These are phyloP conservation scores for Solanum sitiens DNA, from an alignment of 257 asterid species.

Conservation along the genomic window DNA sequence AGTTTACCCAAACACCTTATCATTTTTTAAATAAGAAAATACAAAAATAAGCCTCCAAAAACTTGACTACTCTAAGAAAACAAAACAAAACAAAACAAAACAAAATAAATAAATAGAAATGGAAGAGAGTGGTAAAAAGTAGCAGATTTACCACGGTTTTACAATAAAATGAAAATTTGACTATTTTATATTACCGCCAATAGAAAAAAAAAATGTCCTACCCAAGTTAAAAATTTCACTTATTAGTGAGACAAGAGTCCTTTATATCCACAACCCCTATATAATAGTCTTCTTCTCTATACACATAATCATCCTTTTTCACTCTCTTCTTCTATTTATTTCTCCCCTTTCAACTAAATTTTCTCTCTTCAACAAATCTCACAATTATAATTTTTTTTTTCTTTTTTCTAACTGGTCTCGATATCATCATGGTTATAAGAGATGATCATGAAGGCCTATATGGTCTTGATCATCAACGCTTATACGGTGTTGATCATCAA, in stretches of 20 bases:
- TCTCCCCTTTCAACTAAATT: not conserved
- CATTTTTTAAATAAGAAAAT: not conserved
- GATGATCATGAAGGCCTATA: not conserved
- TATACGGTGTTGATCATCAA: not conserved
- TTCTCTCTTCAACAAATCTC: not conserved
- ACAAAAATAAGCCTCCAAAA: not conserved
- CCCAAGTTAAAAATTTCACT: not conserved
- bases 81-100: too few relatives aligned
- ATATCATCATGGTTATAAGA: not conserved
- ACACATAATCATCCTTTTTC: not conserved
- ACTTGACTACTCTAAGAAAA: too few relatives aligned
- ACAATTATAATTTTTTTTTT: not conserved
- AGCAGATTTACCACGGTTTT: not conserved
- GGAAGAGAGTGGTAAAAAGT: not conserved
- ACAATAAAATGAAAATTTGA: not conserved
- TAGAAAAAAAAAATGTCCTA: not conserved
- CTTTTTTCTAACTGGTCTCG: not conserved
- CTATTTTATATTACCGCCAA: not conserved
- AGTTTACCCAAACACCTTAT: not conserved
- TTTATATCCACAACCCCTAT: conserved; percentile 1
- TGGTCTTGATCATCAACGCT: not conserved
- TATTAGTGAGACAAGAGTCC: not conserved
- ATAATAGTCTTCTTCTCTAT: not conserved
- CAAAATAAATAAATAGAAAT: not conserved
- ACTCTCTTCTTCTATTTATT: not conserved